Percentiles rank a stretch among this genome's conserved stretches.
These are phyloP conservation scores for Byssochlamys sp. DNA, from an alignment of 2,329 filamentous ascomycete species.

Conservation along the genomic window DNA sequence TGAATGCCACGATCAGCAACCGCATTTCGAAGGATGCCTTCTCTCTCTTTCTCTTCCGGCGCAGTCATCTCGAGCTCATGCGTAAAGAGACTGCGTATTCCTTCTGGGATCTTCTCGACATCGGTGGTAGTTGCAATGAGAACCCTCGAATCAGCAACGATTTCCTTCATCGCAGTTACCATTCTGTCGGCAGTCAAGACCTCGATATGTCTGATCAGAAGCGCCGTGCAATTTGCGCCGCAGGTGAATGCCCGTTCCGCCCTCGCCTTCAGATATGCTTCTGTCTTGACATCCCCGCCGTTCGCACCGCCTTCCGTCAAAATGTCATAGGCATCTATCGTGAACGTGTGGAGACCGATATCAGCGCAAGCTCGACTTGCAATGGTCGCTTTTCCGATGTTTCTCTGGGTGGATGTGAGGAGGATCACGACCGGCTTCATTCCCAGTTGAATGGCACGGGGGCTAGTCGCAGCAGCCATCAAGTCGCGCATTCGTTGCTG, in stretches of 20 bases:
- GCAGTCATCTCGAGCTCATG: conserved; percentile 91
- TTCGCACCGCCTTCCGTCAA: conserved; percentile 81
- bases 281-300: conserved; percentile 85
- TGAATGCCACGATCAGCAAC: conserved; percentile 65
- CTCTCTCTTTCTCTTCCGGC: conserved; percentile 83
- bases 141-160: conserved; percentile 69
- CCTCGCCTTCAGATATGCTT: conserved; percentile 76
- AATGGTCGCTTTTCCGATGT: conserved; percentile 80
- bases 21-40: conserved; percentile 72
- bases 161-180: conserved; percentile 71
- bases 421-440: conserved; percentile 83
- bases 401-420: conserved; percentile 80
- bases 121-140: conserved; percentile 91
- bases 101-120: conserved; percentile 85
- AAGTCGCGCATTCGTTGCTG: conserved; percentile 70
- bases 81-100: conserved; percentile 80
- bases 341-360: conserved; percentile 79
- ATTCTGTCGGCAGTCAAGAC: conserved; percentile 86
- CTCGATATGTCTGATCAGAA: conserved; percentile 85
- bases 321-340: conserved; percentile 86
- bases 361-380: conserved; percentile 71
- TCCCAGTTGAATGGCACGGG: conserved; percentile 72
- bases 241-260: conserved; percentile 84
- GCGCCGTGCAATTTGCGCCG: conserved; percentile 68
- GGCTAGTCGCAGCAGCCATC: conserved; percentile 78